These are phyloP conservation scores for Paramyrothecium roridum DNA, from an alignment of 2,329 filamentous ascomycete species.

Conservation along the genomic window DNA sequence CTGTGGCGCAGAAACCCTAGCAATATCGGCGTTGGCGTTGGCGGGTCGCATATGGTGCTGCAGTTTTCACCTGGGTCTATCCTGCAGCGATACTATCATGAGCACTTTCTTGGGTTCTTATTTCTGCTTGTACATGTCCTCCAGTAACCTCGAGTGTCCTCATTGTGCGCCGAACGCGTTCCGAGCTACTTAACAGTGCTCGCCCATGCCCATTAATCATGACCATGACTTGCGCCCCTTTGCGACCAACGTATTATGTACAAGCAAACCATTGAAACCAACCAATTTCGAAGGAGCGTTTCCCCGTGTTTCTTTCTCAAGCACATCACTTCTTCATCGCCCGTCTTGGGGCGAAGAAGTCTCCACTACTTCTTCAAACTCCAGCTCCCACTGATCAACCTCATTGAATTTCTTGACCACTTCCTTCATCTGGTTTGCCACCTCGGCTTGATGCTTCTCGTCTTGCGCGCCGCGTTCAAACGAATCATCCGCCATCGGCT, in stretches of 20 bases:
- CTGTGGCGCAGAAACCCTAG: not conserved
- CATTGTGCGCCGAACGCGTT: too few species aligned
- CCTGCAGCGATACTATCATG: not conserved
- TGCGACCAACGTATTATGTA: not conserved
- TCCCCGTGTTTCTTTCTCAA: slow-evolving; percentile 1
- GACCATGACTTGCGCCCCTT: not conserved
- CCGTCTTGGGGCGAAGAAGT: slow-evolving; percentile 51
- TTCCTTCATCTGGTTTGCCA: slow-evolving; percentile 54
- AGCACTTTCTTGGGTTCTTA: not conserved
- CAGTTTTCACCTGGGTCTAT: not conserved
- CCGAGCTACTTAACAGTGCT: not conserved
- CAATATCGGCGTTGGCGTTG: not conserved
- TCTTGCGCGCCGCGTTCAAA: slow-evolving; percentile 26
- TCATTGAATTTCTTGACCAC: slow-evolving; percentile 64
- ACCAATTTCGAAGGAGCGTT: slow-evolving; percentile 8
- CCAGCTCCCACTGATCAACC: slow-evolving; percentile 66
- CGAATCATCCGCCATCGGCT: slow-evolving; percentile 42
- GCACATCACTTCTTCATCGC: slow-evolving; percentile 27
- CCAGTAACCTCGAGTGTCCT: too few species aligned
- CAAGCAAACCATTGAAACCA: not conserved
- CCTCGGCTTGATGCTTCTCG: slow-evolving; percentile 31
- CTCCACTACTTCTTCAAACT: slow-evolving; percentile 62
- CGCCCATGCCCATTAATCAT: not conserved
- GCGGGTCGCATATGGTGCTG: not conserved
- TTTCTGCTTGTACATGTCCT: too few species aligned